Percentiles rank a stretch among this genome's conserved stretches.
phyloP scores from a whole-genome alignment of 2,329 filamentous ascomycete genomes.

The Fonsecaea monophora region DNA sequence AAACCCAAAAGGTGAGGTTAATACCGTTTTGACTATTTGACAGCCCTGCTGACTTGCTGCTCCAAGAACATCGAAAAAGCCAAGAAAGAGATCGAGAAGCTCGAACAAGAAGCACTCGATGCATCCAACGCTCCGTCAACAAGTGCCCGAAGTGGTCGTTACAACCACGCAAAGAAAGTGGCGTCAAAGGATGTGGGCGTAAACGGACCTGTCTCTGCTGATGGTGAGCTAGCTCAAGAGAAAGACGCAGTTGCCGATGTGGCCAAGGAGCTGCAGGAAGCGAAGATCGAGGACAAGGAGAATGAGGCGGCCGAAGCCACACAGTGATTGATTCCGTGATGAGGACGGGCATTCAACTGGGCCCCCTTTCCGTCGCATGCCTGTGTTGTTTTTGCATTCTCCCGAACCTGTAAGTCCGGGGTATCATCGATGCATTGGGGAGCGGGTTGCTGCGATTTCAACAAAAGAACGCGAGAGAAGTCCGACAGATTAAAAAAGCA shows the following conservation, averaged over 20 bases:
- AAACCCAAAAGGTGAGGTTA: conserved; percentile 84
- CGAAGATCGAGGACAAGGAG: conserved; percentile 62
- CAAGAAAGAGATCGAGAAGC: conserved; percentile 89
- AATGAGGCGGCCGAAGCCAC: conserved; percentile 22
- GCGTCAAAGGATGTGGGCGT: conserved; percentile 58
- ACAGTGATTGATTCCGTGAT: conserved; percentile 2
- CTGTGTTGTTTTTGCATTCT: not conserved
- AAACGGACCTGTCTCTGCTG: conserved; percentile 59
- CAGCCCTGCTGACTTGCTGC: conserved; percentile 26
- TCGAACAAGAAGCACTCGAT: conserved; percentile 74
- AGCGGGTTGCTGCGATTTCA: not conserved
- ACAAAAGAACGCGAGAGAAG: not conserved
- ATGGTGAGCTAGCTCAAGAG: conserved; percentile 62
- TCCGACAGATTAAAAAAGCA: not conserved
- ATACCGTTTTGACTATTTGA: not conserved
- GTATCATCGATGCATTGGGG: conserved; percentile 22
- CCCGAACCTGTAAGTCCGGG: conserved; percentile 37
- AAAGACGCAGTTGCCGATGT: conserved; percentile 66
- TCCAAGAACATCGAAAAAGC: conserved; percentile 93
- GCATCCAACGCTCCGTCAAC: conserved; percentile 57
- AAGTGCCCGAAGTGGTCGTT: conserved; percentile 46
- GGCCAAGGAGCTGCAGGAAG: conserved; percentile 65
- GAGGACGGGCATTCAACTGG: not conserved
- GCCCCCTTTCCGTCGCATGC: not conserved
- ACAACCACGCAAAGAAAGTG: conserved; percentile 62